Percentiles rank a stretch among this genome's conserved stretches.
phyloP scores from a whole-genome alignment of 257 asterid species.

The Fraxinus anomala region DNA sequence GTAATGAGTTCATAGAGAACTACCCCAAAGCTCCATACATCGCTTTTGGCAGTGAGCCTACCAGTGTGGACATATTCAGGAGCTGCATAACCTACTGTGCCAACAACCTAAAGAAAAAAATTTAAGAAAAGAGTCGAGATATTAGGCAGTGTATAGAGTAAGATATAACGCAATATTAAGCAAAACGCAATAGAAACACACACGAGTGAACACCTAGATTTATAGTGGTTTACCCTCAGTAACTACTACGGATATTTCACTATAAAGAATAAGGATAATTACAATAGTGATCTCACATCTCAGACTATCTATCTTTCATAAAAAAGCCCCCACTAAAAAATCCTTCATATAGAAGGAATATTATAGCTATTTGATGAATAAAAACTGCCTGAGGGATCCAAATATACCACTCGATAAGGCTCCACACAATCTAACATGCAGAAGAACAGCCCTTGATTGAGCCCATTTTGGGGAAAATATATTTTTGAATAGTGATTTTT shows the following conservation, averaged over 20 bases:
- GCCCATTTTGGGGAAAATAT: no score
- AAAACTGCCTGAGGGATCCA: not conserved
- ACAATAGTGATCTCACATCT: not conserved
- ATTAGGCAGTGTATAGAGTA: not conserved
- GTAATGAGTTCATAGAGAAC: conserved; percentile 88
- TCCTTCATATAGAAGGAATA: not conserved
- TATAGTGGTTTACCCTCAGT: not conserved
- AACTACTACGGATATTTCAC: no score
- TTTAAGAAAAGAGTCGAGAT: not conserved
- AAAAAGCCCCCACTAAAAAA: not conserved
- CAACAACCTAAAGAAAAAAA: conserved; percentile 58
- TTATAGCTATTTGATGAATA: not conserved
- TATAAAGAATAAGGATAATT: no score
- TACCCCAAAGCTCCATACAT: conserved; percentile 95
- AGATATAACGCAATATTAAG: not conserved
- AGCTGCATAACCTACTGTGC: conserved; percentile 96
- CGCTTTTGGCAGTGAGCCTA: conserved; percentile 79
- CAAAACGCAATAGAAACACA: not conserved
- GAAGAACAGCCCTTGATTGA: not conserved
- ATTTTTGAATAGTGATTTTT: no score
- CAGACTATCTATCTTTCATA: not conserved
- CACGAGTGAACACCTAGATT: not conserved
- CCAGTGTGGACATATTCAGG: conserved; percentile 89
- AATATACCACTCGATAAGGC: not conserved
- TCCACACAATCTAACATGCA: not conserved